Conservation (phyloP, 2,329 filamentous ascomycete genomes). For the Sporothrix variecibatus region DNA sequence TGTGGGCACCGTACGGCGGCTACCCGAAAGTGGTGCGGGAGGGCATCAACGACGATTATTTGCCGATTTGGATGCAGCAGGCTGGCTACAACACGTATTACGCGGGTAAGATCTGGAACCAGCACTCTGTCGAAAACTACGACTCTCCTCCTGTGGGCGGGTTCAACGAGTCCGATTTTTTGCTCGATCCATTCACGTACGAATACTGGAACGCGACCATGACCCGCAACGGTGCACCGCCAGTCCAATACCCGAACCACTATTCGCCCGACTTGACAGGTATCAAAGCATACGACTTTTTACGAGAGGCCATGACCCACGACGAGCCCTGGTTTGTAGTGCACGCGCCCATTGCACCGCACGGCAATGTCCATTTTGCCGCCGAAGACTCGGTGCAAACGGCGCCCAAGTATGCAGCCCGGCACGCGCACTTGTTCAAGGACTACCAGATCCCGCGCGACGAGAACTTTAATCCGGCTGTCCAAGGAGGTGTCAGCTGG, state of each 20-base stretch:
- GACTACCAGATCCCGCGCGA: constrained; percentile 61
- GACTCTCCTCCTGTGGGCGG: constrained; percentile 57
- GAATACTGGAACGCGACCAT: constrained; percentile 63
- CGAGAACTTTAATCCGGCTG: constrained; percentile 65
- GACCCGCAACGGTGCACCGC: constrained; percentile 55
- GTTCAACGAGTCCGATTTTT: constrained; percentile 58
- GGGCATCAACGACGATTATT: constrained; percentile 66
- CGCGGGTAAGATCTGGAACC: constrained; percentile 63
- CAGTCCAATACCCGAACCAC: constrained; percentile 55
- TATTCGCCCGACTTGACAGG: constrained; percentile 39
- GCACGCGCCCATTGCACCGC: constrained; percentile 66
- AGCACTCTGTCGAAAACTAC: constrained; percentile 62
- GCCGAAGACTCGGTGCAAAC: constrained; percentile 16
- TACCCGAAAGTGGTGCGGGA: constrained; percentile 67
- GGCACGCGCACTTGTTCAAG: constrained; percentile 63
- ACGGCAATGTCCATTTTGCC: constrained; percentile 51
- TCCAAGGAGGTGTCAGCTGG: constrained; percentile 49
- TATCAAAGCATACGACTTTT: constrained; percentile 23
- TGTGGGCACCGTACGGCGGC: constrained; percentile 58
- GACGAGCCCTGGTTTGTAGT: constrained; percentile 66
- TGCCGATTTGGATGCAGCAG: constrained; percentile 69
- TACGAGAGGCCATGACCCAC: constrained; percentile 58
- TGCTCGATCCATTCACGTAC: constrained; percentile 64
- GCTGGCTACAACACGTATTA: constrained; percentile 73
- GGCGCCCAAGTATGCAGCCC: constrained; percentile 52